A percentile compares a stretch with the other conserved stretches of the same genome.
These are phyloP conservation scores for Fusarium ramigenum DNA, from an alignment of 2,329 filamentous ascomycete species.

Conservation along the genomic window DNA sequence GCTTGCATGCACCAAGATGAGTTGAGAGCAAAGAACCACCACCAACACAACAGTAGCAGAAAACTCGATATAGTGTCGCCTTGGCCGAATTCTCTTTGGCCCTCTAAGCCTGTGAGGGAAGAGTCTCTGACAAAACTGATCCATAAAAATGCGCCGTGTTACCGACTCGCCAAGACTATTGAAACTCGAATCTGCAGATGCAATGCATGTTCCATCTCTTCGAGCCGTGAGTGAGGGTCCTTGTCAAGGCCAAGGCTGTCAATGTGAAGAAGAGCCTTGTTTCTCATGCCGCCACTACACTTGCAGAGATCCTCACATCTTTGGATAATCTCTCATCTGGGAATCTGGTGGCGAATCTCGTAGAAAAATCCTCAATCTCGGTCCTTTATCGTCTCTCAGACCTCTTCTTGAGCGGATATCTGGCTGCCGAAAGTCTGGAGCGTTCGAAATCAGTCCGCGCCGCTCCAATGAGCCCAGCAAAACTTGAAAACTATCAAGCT, in stretches of 20 bases:
- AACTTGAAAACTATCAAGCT: constrained; percentile 26
- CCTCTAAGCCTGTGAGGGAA: not conserved
- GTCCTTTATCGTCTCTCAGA: constrained; percentile 1
- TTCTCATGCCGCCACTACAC: constrained; percentile 14
- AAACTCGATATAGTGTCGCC: constrained; percentile 6
- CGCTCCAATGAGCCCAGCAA: constrained; percentile 16
- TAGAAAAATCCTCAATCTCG: constrained; percentile 14
- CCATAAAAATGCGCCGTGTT: constrained; percentile 2
- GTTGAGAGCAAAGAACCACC: not conserved
- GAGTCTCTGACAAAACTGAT: not conserved
- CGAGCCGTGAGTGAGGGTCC: constrained; percentile 1
- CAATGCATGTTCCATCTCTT: constrained; percentile 23
- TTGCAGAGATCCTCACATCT: constrained; percentile 3
- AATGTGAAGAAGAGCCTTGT: not conserved
- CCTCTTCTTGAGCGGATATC: constrained; percentile 7
- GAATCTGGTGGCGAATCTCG: not conserved
- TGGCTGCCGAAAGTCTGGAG: constrained; percentile 33
- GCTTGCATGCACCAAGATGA: not conserved
- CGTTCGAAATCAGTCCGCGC: constrained; percentile 29
- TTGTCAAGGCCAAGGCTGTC: constrained; percentile 4
- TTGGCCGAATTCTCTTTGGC: not conserved
- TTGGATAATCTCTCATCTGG: not conserved
- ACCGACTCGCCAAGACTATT: constrained; percentile 11
- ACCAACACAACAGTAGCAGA: not conserved
- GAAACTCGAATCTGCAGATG: constrained; percentile 10